Evolutionary conservation across 176 grass and related monocot species (phyloP), one percentile per base, ranked within the genome.

Genomic region (Areca catechu): DNA sequence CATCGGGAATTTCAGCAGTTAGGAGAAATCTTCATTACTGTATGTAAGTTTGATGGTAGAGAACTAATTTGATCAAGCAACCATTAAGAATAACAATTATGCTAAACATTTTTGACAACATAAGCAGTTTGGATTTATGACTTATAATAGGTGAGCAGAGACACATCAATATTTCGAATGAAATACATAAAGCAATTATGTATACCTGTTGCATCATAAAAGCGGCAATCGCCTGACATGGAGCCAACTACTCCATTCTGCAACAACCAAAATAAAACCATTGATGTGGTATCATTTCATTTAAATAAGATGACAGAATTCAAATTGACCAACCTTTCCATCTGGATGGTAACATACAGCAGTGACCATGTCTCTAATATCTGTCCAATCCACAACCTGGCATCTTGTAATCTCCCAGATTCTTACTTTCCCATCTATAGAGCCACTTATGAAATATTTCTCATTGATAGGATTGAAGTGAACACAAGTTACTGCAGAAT

Each of bases 401-500:
- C 34, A 34, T 25, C 20, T 51, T 20, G 19, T 0, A 34, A 54
- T 23, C 3, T 18, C 10, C 65, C 51, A 67, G 0, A 67, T 55
- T 19, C 51, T 51, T 4, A 55, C 65, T 67, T 55, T 67, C 34
- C 65, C 19, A 67, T 67, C 65, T 17, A 67, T 19, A 1, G 65
- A 67, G 10, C 50, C 65, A 53, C 49, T 67, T n/a, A 67, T 55
- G 65, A 67, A 67, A 23, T 47, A 67, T 47, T 12, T 10, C 19
- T 67, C 51, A 20, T 67, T 51, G 16, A 37, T 27, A 54, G 51
- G 65, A 55, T 67, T 37, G 27, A 67, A 34, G 18, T 67, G 65
- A 21, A 67, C 20, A 9, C 51, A 67, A 6, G 65, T 67, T 51
- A 67, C 65, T 55, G 50, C 3, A 43, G 5, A 0, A 43, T 12